phyloP scores from a whole-genome alignment of 257 asterid species.

The Solanum tarijense region DNA sequence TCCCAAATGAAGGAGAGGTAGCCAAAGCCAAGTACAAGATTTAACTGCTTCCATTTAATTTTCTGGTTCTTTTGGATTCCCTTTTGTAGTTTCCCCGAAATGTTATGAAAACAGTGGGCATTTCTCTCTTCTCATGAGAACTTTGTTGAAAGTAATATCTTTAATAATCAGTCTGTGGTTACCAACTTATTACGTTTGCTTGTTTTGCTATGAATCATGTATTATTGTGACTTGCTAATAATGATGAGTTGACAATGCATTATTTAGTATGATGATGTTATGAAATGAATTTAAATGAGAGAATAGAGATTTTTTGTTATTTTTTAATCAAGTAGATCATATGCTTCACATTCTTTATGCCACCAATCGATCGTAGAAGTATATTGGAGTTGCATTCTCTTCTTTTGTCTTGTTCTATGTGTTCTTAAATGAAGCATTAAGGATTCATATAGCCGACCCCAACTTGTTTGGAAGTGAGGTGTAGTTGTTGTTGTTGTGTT shows the following conservation, averaged over 20 bases:
- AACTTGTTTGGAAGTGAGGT: not conserved
- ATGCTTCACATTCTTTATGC: not conserved
- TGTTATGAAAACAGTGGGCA: not conserved
- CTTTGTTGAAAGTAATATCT: not conserved
- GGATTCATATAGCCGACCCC: not conserved
- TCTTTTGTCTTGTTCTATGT: not conserved
- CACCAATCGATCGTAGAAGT: not conserved
- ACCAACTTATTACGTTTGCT: not conserved
- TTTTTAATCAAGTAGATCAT: not conserved
- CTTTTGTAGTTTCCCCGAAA: not conserved
- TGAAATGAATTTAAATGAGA: not conserved
- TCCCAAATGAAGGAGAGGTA: slow-evolving; percentile 93
- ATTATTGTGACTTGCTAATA: not conserved
- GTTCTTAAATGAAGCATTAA: not conserved
- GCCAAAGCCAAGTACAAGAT: slow-evolving; percentile 82
- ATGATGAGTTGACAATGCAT: not conserved
- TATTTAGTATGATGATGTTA: not conserved
- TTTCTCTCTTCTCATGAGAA: not conserved
- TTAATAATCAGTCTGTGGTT: not conserved
- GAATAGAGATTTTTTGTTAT: not conserved
- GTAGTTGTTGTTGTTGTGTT: not conserved
- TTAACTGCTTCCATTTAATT: slow-evolving; percentile 9
- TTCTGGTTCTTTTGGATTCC: not conserved
- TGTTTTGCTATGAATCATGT: not conserved
- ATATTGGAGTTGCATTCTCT: not conserved